These are phyloP conservation scores for Staphylotrichum tortipilum DNA, from an alignment of 495 filamentous ascomycete species.

Conservation along the genomic window DNA sequence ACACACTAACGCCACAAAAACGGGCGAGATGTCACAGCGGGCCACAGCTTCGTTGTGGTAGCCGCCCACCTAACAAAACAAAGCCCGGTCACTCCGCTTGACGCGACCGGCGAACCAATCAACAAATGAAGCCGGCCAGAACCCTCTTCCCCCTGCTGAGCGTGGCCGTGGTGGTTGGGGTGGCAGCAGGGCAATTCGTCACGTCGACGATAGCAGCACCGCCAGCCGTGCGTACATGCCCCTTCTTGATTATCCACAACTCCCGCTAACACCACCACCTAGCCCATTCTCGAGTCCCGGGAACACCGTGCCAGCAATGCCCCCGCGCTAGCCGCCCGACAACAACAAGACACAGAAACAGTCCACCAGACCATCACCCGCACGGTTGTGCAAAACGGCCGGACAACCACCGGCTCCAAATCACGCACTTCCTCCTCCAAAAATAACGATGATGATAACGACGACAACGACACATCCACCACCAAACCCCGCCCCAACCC, in stretches of 20 bases:
- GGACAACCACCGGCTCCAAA: background rate
- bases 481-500: background rate
- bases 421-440: background rate
- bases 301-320: background rate
- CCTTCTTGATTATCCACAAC: background rate
- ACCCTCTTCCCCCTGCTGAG: slow-evolving; percentile 4
- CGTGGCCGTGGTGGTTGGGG: slow-evolving; percentile 1
- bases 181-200: slow-evolving; percentile 5
- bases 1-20: too few species aligned
- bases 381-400: background rate
- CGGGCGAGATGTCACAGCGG: too few species aligned
- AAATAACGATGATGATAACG: background rate
- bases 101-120: background rate
- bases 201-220: background rate
- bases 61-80: too few species aligned
- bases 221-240: background rate
- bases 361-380: background rate
- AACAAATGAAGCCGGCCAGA: slow-evolving; percentile 10
- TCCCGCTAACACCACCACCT: background rate
- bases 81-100: background rate
- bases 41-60: too few species aligned
- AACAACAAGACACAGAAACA: background rate
- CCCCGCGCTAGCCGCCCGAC: background rate
- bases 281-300: too few species aligned
- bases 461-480: background rate